phyloP scores from a whole-genome alignment of 2,329 filamentous ascomycete genomes.

The Huntiella moniliformis region DNA sequence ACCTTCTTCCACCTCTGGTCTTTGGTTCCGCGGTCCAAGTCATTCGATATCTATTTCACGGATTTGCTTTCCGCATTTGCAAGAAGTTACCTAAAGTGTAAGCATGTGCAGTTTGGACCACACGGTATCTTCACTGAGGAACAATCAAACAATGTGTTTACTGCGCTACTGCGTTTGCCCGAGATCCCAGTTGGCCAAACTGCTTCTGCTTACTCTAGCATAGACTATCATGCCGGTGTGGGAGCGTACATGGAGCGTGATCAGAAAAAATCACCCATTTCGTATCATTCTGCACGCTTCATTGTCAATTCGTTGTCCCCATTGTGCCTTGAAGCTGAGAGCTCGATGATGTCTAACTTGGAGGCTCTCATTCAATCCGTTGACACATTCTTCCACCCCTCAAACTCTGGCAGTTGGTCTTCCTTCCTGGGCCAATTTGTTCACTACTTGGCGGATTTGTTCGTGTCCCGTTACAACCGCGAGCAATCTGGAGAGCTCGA shows the following conservation, averaged over 20 bases:
- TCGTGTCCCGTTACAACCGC: conserved; percentile 93
- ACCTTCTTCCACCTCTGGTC: conserved; percentile 97
- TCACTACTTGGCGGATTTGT: conserved; percentile 85
- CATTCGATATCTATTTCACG: conserved; percentile 70
- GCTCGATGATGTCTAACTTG: conserved; percentile 65
- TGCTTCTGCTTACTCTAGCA: conserved; percentile 72
- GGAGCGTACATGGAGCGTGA: conserved; percentile 82
- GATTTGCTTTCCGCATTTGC: conserved; percentile 79
- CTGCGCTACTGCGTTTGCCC: conserved; percentile 67
- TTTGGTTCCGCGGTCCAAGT: conserved; percentile 72
- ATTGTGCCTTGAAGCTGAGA: conserved; percentile 52
- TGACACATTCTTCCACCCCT: conserved; percentile 97
- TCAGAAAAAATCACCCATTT: conserved; percentile 75
- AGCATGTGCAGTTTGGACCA: conserved; percentile 61
- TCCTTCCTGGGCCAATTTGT: conserved; percentile 76
- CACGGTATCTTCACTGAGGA: conserved; percentile 84
- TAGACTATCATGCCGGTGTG: conserved; percentile 69
- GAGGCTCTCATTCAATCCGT: conserved; percentile 87
- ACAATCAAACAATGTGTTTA: conserved; percentile 85
- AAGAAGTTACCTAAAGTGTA: conserved; percentile 58
- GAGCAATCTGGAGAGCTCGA: conserved; percentile 87
- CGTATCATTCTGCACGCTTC: conserved; percentile 84
- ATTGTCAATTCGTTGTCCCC: conserved; percentile 87
- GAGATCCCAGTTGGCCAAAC: conserved; percentile 95
- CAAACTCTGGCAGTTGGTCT: conserved; percentile 85